Evolutionary conservation across 2,329 filamentous ascomycete genomes (phyloP).

Genomic region (Botrytis fragariae): DNA sequence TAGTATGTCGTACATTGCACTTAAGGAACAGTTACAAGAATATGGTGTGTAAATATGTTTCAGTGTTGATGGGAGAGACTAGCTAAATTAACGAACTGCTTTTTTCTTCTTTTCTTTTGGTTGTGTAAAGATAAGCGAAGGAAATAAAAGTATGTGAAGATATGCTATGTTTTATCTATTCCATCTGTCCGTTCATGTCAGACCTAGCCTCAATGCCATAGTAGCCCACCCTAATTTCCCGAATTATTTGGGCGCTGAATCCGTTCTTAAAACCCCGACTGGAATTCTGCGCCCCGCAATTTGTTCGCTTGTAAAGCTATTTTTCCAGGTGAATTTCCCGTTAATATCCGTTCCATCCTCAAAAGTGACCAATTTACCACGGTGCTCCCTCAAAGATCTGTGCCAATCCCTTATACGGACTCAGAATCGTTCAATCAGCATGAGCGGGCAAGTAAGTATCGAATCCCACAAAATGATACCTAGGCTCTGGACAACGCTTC

Average conservation of each 20-base stretch:
- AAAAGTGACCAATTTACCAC: neutral
- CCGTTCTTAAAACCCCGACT: neutral
- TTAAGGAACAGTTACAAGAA: neutral
- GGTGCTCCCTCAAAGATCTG: neutral
- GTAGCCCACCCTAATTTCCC: too few species aligned
- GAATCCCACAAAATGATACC: neutral
- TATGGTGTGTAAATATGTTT: neutral
- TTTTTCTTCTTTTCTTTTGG: neutral
- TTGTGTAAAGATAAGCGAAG: neutral
- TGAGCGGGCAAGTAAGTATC: neutral
- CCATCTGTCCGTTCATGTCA: rapidly evolving
- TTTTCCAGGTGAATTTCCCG: too few species aligned
- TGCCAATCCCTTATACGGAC: neutral
- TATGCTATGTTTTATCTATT: neutral
- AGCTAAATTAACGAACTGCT: neutral
- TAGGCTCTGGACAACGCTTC: neutral
- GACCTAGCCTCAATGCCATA: rapidly evolving
- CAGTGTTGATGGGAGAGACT: neutral
- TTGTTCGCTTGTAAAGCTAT: neutral
- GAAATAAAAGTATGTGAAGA: neutral
- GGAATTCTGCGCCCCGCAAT: neutral
- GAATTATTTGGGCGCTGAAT: neutral
- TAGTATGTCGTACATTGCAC: too few species aligned
- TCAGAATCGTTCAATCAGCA: neutral
- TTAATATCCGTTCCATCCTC: rapidly evolving